These are phyloP conservation scores for Diaporthe nobilis DNA, from an alignment of 2,329 filamentous ascomycete genomes.

Conservation along the genomic window DNA sequence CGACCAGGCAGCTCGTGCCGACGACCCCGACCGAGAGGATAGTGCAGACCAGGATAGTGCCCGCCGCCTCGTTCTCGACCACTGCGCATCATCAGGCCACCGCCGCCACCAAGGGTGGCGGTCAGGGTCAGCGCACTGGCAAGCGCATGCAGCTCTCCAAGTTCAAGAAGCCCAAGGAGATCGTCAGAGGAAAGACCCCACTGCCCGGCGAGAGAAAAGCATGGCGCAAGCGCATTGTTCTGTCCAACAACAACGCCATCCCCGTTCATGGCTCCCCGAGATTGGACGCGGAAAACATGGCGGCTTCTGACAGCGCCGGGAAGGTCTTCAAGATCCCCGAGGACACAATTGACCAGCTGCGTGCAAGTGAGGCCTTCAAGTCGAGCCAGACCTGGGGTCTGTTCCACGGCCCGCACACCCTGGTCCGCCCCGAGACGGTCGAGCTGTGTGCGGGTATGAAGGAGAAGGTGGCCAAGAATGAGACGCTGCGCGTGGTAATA, in stretches of 20 bases:
- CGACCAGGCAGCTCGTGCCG: conserved; percentile 47
- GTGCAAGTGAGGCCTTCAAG: conserved; percentile 92
- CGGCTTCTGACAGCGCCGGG: conserved; percentile 69
- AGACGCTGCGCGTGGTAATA: conserved; percentile 75
- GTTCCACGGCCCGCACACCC: conserved; percentile 84
- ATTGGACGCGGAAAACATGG: conserved; percentile 68
- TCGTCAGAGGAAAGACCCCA: conserved; percentile 68
- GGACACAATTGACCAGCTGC: conserved; percentile 81
- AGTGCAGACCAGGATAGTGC: conserved; percentile 51
- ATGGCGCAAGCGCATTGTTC: conserved; percentile 87
- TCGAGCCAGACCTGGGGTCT: conserved; percentile 88
- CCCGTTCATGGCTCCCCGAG: conserved; percentile 74
- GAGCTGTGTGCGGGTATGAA: conserved; percentile 77
- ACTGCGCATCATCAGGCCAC: conserved; percentile 44
- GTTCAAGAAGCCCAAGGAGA: conserved; percentile 63
- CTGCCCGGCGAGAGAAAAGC: conserved; percentile 87
- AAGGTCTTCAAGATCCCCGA: conserved; percentile 79
- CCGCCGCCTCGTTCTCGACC: conserved; percentile 60
- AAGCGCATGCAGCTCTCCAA: conserved; percentile 57
- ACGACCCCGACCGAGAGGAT: conserved; percentile 29
- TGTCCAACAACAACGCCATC: conserved; percentile 95
- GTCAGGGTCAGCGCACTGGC: conserved; percentile 51
- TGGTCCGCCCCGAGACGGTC: conserved; percentile 85
- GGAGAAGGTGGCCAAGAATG: conserved; percentile 65
- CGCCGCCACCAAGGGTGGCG: conserved; percentile 42